Percentiles rank a stretch among this genome's conserved stretches.
Conservation (phyloP, 495 filamentous ascomycete genomes). For the Aspergillus saccharolyticus region DNA sequence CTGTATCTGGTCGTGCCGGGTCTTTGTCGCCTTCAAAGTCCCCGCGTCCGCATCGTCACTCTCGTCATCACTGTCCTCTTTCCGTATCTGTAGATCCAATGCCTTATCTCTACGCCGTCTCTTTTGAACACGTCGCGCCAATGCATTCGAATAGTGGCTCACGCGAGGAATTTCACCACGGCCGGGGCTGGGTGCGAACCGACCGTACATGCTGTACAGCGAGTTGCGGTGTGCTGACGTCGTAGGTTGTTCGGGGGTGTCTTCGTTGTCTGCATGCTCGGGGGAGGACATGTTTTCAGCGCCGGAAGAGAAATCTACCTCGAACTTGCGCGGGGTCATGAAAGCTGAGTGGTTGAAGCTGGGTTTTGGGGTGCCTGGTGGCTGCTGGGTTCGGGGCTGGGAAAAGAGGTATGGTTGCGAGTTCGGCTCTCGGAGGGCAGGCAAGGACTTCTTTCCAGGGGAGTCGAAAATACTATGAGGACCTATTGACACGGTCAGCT, state of each 20-base stretch:
- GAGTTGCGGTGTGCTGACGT: slow-evolving; percentile 45
- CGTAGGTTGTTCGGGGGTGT: slow-evolving; percentile 56
- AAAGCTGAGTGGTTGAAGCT: slow-evolving; percentile 66
- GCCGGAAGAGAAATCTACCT: slow-evolving; percentile 68
- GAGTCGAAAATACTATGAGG: slow-evolving; percentile 48
- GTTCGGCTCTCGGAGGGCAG: slow-evolving; percentile 45
- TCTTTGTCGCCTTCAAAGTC: slow-evolving; percentile 25
- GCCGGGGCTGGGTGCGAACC: slow-evolving; percentile 48
- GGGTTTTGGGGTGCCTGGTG: slow-evolving; percentile 26
- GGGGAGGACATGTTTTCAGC: slow-evolving; percentile 77
- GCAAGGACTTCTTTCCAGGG: slow-evolving; percentile 42
- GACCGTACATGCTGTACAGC: slow-evolving; percentile 39
- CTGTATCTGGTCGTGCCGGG: slow-evolving; percentile 17
- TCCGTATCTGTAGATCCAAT: slow-evolving; percentile 37
- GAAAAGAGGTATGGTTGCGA: slow-evolving; percentile 44
- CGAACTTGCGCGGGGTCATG: slow-evolving; percentile 71
- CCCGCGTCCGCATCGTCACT: slow-evolving; percentile 54
- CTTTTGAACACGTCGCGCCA: slow-evolving; percentile 51
- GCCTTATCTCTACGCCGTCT: slow-evolving; percentile 44
- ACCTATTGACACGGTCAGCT: slow-evolving; percentile 31
- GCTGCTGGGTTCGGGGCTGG: slow-evolving; percentile 26
- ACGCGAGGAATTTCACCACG: slow-evolving; percentile 52
- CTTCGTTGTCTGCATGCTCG: slow-evolving; percentile 62
- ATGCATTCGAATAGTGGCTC: slow-evolving; percentile 48
- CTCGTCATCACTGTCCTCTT: slow-evolving; percentile 39